These are phyloP conservation scores for Mycena galericulata DNA, from an alignment of 768 basidiomycete species.

Conservation along the genomic window DNA sequence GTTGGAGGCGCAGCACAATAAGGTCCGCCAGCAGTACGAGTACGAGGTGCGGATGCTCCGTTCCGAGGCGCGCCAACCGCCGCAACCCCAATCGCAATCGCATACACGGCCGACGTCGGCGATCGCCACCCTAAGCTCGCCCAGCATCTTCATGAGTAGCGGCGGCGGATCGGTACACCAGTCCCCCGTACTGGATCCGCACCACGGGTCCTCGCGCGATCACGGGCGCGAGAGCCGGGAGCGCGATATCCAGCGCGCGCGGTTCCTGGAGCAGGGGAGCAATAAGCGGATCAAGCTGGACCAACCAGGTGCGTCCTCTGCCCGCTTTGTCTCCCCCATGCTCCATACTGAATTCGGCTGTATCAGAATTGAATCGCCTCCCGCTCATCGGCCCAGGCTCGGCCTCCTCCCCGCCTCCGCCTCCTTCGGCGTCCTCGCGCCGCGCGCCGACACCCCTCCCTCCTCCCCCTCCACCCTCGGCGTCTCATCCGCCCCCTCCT, in stretches of 20 bases:
- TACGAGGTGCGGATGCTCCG: conserved; percentile 27
- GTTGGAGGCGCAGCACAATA: conserved; percentile 19
- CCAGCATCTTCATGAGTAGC: conserved; percentile 33
- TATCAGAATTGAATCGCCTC: conserved; percentile 24
- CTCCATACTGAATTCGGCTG: too few species aligned
- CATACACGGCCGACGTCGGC: conserved; percentile 28
- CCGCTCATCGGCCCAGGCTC: conserved; percentile 36
- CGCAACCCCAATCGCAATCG: conserved; percentile 13
- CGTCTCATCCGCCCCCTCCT: conserved; percentile 9
- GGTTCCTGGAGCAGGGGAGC: conserved; percentile 29
- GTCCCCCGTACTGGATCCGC: conserved; percentile 32
- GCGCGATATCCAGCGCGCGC: conserved; percentile 30
- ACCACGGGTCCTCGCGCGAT: conserved; percentile 16
- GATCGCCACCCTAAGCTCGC: conserved; percentile 30
- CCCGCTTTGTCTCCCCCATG: too few species aligned
- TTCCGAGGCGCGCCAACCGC: conserved; percentile 6
- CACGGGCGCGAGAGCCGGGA: conserved; percentile 29
- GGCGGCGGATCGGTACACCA: conserved; percentile 19
- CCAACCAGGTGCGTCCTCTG: conserved; percentile 11
- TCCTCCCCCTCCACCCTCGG: conserved; percentile 19
- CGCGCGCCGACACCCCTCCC: conserved; percentile 23
- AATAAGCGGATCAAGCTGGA: conserved; percentile 32
- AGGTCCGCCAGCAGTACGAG: conserved; percentile 29
- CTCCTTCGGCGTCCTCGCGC: conserved; percentile 27
- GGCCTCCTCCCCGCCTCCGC: too few species aligned